These are phyloP conservation scores for Aspergillus neotritici DNA, from an alignment of 2,329 filamentous ascomycete species.

Conservation along the genomic window DNA sequence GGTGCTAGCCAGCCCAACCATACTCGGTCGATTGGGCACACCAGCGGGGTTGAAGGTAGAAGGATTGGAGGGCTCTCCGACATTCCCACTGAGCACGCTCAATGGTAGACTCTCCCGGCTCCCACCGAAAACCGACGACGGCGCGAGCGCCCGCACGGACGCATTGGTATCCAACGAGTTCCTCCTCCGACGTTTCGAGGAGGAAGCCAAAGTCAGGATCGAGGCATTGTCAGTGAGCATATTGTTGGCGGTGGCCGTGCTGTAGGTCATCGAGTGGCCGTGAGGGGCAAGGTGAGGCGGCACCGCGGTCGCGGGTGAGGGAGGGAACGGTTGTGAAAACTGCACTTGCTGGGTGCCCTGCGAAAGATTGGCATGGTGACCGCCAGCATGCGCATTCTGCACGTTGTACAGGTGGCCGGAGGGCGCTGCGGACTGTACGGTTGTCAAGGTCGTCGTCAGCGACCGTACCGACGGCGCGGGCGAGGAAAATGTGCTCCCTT, in stretches of 20 bases:
- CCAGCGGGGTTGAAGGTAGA: slow-evolving; percentile 37
- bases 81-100: slow-evolving; percentile 55
- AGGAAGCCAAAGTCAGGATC: slow-evolving; percentile 60
- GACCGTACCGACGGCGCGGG: slow-evolving; percentile 61
- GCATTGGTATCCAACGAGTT: slow-evolving; percentile 62
- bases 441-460: slow-evolving; percentile 60
- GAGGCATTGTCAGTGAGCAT: slow-evolving; percentile 61
- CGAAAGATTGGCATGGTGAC: slow-evolving; percentile 30
- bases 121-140: slow-evolving; percentile 59
- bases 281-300: slow-evolving; percentile 53
- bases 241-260: slow-evolving; percentile 57
- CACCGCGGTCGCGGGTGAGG: slow-evolving; percentile 55
- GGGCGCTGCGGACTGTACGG: slow-evolving; percentile 57
- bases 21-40: slow-evolving; percentile 44
- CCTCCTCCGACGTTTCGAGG: slow-evolving; percentile 57
- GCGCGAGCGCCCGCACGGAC: slow-evolving; percentile 59
- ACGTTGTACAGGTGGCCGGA: slow-evolving; percentile 42
- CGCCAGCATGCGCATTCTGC: slow-evolving; percentile 27
- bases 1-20: slow-evolving; percentile 51
- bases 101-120: slow-evolving; percentile 60
- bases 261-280: slow-evolving; percentile 53
- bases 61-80: slow-evolving; percentile 40
- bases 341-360: slow-evolving; percentile 43
- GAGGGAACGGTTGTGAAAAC: slow-evolving; percentile 57
- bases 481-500: slow-evolving; percentile 60